These are phyloP conservation scores for Coffea eugenioides DNA, from an alignment of 257 asterid species.

Conservation along the genomic window DNA sequence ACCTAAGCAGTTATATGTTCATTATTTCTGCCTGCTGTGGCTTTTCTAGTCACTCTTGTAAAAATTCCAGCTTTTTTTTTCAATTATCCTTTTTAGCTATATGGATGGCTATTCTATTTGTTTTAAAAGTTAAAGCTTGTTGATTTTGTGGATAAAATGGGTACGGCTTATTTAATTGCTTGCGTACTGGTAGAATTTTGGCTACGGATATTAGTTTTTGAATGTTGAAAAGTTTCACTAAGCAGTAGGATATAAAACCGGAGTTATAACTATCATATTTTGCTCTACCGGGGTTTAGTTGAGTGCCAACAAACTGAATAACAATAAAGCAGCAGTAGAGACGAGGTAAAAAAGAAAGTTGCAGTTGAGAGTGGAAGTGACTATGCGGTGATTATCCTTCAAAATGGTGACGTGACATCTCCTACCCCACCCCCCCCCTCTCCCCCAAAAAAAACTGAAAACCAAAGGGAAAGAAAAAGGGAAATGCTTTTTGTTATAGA, in stretches of 20 bases:
- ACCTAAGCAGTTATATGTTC: not conserved
- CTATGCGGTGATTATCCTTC: no score
- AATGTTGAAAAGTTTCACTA: not conserved
- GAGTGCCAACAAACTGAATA: slow-evolving; percentile 3
- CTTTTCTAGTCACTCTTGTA: not conserved
- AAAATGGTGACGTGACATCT: no score
- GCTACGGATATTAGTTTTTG: not conserved
- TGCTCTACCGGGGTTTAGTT: not conserved
- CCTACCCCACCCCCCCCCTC: no score
- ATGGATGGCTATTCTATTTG: not conserved
- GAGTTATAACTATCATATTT: not conserved
- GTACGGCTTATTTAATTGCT: not conserved
- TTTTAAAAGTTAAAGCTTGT: not conserved
- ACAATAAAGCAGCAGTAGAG: not conserved
- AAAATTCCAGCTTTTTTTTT: no score
- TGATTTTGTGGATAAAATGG: not conserved
- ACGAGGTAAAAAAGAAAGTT: not conserved
- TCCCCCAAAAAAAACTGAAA: not conserved
- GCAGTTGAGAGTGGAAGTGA: no score
- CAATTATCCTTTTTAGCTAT: not conserved
- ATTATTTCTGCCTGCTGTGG: not conserved
- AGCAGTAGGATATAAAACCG: not conserved
- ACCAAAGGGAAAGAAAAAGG: not conserved
- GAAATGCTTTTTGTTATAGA: not conserved
- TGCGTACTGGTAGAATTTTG: not conserved